Evolutionary conservation across 2,329 filamentous ascomycete species (phyloP).

Genomic region (Thermothelomyces thermophilus): DNA sequence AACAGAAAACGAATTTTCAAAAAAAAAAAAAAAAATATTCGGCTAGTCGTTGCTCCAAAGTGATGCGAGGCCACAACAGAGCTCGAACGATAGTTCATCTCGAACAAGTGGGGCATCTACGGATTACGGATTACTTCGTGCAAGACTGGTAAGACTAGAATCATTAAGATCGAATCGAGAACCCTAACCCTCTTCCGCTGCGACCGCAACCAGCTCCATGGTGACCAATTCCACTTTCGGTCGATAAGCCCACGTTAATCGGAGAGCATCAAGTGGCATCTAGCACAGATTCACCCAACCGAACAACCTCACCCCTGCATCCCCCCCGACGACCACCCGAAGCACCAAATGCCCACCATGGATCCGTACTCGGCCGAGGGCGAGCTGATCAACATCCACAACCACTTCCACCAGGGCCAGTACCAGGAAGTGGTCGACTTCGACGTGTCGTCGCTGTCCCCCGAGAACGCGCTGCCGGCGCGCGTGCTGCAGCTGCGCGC

Average conservation of each 20-base stretch:
- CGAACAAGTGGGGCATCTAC: no score
- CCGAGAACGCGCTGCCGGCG: conserved; percentile 69
- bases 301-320: background rate
- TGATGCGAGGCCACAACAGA: no score
- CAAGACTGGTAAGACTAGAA: no score
- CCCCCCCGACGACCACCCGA: background rate
- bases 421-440: conserved; percentile 83
- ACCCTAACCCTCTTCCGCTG: background rate
- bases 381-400: conserved; percentile 66
- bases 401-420: conserved; percentile 71
- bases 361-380: conserved; percentile 65
- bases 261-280: background rate
- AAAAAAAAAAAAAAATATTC: no score
- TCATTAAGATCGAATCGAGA: background rate
- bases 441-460: conserved; percentile 70
- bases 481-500: conserved; percentile 75
- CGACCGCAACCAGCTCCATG: conserved; percentile 15
- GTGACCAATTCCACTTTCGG: conserved; percentile 18
- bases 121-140: no score
- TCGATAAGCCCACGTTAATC: conserved; percentile 9
- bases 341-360: conserved; percentile 36
- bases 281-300: background rate
- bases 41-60: no score
- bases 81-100: no score
- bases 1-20: no score